Conservation (phyloP, 2,329 filamentous ascomycete species). For the Grosmannia serpens region DNA sequence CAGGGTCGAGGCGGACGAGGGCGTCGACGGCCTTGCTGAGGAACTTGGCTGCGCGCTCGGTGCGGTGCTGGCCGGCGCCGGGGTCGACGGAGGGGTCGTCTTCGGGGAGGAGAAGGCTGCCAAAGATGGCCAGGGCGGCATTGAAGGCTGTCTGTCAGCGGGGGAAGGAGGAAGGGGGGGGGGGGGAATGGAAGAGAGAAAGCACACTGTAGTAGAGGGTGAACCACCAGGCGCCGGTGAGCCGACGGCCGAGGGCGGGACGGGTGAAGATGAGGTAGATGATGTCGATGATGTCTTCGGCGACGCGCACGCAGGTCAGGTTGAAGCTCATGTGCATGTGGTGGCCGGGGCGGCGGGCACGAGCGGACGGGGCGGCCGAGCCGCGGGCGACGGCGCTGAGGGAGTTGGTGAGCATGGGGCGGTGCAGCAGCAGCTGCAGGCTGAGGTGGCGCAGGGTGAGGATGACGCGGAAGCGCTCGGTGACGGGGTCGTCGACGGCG, state of each 20-base stretch:
- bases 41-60: background rate
- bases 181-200: background rate
- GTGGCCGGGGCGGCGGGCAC: background rate
- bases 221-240: conserved; percentile 22
- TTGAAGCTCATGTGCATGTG: background rate
- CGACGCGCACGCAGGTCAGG: conserved; percentile 1
- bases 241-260: conserved; percentile 5
- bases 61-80: background rate
- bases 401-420: conserved; percentile 14
- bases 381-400: conserved; percentile 10
- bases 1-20: background rate
- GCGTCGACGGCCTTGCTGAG: background rate
- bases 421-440: conserved; percentile 19
- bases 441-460: conserved; percentile 22
- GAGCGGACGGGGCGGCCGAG: conserved; percentile 13
- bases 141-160: conserved; percentile 10
- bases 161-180: background rate
- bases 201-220: conserved; percentile 20
- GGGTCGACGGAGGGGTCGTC: background rate
- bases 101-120: background rate
- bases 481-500: conserved; percentile 14
- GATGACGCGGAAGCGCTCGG: conserved; percentile 15
- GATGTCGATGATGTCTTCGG: conserved; percentile 14
- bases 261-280: conserved; percentile 11
- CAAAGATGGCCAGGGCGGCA: conserved; percentile 11